Percentiles rank a stretch among this genome's conserved stretches.
phyloP scores from a whole-genome alignment of 805 yeast species.

The Wickerhamomyces canadensis region DNA sequence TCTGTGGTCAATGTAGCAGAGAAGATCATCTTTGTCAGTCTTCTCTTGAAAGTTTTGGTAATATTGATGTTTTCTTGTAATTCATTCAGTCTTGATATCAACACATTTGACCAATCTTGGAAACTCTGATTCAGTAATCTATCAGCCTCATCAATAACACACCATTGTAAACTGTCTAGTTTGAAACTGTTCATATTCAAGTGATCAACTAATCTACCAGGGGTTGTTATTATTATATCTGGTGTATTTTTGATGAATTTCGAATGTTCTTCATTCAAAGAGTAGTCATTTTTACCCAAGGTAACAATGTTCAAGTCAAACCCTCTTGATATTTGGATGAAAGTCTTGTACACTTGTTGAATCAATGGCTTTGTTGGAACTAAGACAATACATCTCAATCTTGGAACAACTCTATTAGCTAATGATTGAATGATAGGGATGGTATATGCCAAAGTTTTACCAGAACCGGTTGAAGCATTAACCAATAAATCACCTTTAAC shows the following conservation, averaged over 20 bases:
- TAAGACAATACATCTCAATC: conserved; percentile 67
- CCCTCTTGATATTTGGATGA: conserved; percentile 58
- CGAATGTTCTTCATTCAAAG: conserved; percentile 56
- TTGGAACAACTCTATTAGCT: conserved; percentile 58
- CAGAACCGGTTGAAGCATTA: conserved; percentile 94
- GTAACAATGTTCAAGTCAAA: conserved; percentile 60
- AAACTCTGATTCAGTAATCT: conserved; percentile 79
- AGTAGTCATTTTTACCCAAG: conserved; percentile 45
- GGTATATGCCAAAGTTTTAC: conserved; percentile 86
- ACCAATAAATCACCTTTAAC: conserved; percentile 71
- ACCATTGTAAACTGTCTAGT: conserved; percentile 49
- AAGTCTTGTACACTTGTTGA: conserved; percentile 68
- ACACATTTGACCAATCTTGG: conserved; percentile 80
- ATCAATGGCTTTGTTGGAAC: conserved; percentile 91
- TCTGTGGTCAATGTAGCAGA: conserved; percentile 94
- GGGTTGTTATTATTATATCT: conserved; percentile 66
- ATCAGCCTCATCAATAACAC: conserved; percentile 81
- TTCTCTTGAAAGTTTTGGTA: conserved; percentile 18
- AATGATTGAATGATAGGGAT: conserved; percentile 77
- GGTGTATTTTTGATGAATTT: conserved; percentile 46
- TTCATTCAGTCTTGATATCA: conserved; percentile 31
- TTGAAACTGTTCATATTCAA: conserved; percentile 36
- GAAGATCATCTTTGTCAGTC: conserved; percentile 66
- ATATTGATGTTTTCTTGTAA: conserved; percentile 27
- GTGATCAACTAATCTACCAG: conserved; percentile 83